Conservation (phyloP, 2,329 filamentous ascomycete genomes). For the Hortaea werneckii region DNA sequence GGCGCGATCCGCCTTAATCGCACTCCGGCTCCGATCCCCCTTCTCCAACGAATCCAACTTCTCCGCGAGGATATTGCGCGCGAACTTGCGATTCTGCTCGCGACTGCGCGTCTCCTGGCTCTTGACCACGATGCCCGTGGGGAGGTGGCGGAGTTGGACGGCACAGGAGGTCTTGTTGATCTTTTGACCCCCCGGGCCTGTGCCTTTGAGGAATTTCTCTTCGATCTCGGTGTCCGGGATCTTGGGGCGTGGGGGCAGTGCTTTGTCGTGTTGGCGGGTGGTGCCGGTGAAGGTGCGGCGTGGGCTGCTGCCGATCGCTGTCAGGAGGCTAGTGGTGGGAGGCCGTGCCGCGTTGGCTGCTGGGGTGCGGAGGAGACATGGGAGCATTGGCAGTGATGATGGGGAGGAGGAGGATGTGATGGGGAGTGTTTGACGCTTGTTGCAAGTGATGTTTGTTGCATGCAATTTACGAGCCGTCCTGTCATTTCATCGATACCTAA, state of each 20-base stretch:
- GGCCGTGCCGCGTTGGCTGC: no score
- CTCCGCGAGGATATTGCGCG: constrained; percentile 65
- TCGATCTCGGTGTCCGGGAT: constrained; percentile 70
- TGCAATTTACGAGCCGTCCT: no score
- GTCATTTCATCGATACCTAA: no score
- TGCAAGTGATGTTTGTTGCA: no score
- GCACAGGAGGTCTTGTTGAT: constrained; percentile 98
- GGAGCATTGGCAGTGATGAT: no score
- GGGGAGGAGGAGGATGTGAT: no score
- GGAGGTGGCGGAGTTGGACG: constrained; percentile 81
- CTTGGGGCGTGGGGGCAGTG: constrained; percentile 66
- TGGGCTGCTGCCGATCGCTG: no score
- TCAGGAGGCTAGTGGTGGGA: no score
- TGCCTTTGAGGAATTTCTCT: constrained; percentile 81
- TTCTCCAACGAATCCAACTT: constrained; percentile 64
- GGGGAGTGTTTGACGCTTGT: no score
- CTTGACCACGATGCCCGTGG: constrained; percentile 88
- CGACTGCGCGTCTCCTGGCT: constrained; percentile 83
- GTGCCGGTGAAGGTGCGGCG: neutral
- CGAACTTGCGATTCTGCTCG: constrained; percentile 77
- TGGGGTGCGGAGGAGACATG: no score
- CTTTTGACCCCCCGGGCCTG: constrained; percentile 88
- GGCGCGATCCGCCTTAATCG: constrained; percentile 53
- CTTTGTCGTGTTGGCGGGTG: constrained; percentile 25
- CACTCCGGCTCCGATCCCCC: constrained; percentile 57